These are phyloP conservation scores for Stellera chamaejasme DNA, from an alignment of 345 rosid genomes.

Conservation along the genomic window DNA sequence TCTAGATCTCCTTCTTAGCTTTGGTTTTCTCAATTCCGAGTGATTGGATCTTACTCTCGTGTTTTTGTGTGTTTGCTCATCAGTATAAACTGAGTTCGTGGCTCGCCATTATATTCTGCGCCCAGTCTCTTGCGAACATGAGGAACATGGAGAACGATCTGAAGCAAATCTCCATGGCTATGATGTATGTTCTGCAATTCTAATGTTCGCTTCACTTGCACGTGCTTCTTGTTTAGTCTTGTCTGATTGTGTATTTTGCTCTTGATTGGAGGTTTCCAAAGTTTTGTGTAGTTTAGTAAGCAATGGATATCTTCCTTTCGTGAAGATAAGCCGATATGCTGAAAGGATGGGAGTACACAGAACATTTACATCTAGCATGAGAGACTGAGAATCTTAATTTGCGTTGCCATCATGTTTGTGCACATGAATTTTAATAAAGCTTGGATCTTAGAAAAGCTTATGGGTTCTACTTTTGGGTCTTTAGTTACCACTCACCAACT, in stretches of 20 bases:
- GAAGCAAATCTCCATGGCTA: conserved; percentile 96
- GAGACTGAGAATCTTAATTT: too few species aligned
- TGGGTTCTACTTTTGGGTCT: too few species aligned
- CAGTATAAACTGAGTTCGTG: conserved; percentile 98
- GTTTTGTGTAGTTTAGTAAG: too few species aligned
- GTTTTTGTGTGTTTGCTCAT: conserved; percentile 4
- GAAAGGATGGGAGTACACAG: too few species aligned
- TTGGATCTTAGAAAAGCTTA: too few species aligned
- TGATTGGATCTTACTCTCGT: conserved; percentile 28
- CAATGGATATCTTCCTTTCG: too few species aligned
- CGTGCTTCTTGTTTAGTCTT: not conserved
- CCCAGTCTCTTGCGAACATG: conserved; percentile 87
- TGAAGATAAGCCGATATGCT: too few species aligned
- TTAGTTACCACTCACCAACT: too few species aligned
- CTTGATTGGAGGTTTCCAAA: too few species aligned
- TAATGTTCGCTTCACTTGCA: not conserved
- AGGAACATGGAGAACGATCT: conserved; percentile 85
- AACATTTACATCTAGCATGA: too few species aligned
- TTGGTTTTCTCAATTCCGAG: not conserved
- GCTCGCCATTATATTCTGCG: conserved; percentile 91
- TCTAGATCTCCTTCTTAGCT: not conserved
- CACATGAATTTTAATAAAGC: too few species aligned
- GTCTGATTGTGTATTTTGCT: not conserved
- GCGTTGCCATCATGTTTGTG: too few species aligned
- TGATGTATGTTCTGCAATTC: conserved; percentile 50